phyloP scores from a whole-genome alignment of 768 basidiomycete genomes.

The Lentinula detonsa region DNA sequence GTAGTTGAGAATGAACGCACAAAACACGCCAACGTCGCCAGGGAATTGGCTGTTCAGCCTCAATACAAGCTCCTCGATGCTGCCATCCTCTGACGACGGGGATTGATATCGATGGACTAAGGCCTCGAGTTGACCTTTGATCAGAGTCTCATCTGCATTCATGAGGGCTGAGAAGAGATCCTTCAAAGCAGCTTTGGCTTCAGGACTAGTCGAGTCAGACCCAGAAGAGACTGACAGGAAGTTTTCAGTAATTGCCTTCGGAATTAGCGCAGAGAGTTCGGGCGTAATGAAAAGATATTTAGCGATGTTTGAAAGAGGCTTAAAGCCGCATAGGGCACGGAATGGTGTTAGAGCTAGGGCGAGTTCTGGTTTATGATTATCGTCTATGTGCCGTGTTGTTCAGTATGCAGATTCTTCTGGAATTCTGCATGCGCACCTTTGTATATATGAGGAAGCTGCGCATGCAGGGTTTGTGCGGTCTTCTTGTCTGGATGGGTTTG shows the following conservation, averaged over 20 bases:
- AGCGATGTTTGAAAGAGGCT: constrained; percentile 71
- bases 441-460: constrained; percentile 74
- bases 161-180: constrained; percentile 80
- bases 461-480: constrained; percentile 67
- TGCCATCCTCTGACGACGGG: constrained; percentile 29
- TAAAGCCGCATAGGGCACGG: constrained; percentile 88
- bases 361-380: constrained; percentile 99
- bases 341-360: constrained; percentile 94
- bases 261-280: constrained; percentile 73
- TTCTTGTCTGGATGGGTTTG: constrained; percentile 85
- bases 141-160: constrained; percentile 54
- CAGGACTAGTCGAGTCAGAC: constrained; percentile 32
- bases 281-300: constrained; percentile 60
- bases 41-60: constrained; percentile 72
- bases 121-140: constrained; percentile 47
- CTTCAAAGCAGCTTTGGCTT: constrained; percentile 60
- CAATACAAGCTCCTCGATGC: constrained; percentile 56
- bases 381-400: constrained; percentile 43
- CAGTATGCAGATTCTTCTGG: neutral
- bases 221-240: constrained; percentile 47
- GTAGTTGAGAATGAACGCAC: constrained; percentile 85
- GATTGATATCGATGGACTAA: constrained; percentile 61
- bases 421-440: constrained; percentile 55
- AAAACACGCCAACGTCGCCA: constrained; percentile 90
- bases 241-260: constrained; percentile 39